Conservation (phyloP, 805 yeast genomes). For the Kluyveromyces nonfermentans region DNA sequence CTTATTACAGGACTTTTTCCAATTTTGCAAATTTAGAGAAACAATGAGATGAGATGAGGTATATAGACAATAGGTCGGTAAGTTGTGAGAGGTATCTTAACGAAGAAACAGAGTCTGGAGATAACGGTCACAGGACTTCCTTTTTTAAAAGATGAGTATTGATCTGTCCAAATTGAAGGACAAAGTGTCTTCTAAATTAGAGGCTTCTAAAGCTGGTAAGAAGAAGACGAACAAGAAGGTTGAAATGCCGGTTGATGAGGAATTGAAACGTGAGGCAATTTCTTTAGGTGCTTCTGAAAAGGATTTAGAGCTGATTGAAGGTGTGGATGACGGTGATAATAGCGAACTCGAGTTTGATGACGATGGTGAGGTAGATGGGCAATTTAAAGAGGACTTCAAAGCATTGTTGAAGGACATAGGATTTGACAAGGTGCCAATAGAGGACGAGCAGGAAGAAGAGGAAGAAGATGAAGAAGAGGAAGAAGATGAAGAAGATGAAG, state of each 20-base stretch:
- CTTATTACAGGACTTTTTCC: conserved; percentile 1
- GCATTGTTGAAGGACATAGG: conserved; percentile 63
- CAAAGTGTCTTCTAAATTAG: conserved; percentile 48
- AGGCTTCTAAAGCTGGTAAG: conserved; percentile 19
- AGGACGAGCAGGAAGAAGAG: conserved; percentile 20
- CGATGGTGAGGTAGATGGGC: conserved; percentile 25
- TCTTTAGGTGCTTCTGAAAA: conserved; percentile 82
- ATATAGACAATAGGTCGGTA: no score
- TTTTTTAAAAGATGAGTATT: conserved; percentile 8
- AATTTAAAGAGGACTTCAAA: conserved; percentile 45
- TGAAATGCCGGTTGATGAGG: conserved; percentile 13
- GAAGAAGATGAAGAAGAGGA: conserved; percentile 19
- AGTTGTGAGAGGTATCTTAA: no score
- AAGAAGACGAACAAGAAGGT: conserved; percentile 16
- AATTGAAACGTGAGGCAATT: conserved; percentile 60
- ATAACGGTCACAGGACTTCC: background rate
- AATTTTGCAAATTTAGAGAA: background rate
- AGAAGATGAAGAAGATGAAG: conserved; percentile 15
- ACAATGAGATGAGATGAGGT: conserved; percentile 16
- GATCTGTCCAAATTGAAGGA: conserved; percentile 49
- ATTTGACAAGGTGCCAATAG: conserved; percentile 34
- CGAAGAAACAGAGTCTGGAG: background rate
- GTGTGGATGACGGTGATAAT: conserved; percentile 39
- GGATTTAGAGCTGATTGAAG: conserved; percentile 58
- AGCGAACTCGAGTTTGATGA: conserved; percentile 35